Base-by-base conservation (phyloP, 2,329 filamentous ascomycete genomes). In the Cryphonectria naterciae region DNA sequence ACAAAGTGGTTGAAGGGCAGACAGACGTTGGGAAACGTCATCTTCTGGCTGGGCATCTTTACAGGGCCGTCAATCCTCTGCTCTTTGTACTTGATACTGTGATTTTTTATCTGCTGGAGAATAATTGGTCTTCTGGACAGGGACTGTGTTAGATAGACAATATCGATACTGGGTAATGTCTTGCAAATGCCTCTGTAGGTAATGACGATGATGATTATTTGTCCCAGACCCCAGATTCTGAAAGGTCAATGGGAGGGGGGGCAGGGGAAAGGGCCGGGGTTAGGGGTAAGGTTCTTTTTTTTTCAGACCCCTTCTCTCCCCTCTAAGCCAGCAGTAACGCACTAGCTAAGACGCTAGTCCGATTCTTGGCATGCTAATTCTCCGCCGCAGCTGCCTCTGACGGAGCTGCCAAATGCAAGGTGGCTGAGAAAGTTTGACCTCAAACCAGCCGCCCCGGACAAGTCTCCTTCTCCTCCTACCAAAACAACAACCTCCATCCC, bases 41-140 rank as follows among this genome's bases (percentile, higher is more conserved):
- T 93, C 3, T 95, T 95, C 76, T 95, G 93, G 93, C 77, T 92
- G 56, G 92, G 92, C 0, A 86, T 95, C n/a, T 92, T 93, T 71
- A 91, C 91, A 2, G 92, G 91, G 0, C 92, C 92, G 1, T 93
- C 91, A 79, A 78, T 93, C 54, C 77, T 90, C 35, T 89, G 87
- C 75, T 89, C 87, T 70, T 76, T 90, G 67, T 90, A 90, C 74
- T 76, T 90, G 69, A 86, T 90, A 58, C 77, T 90, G 41, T 90
- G 35, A 35, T 35, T 4, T 4, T 7, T n/a, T 1, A 11, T 10
- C 22, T 46, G 43, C 35, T 39, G 4, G 15, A 32, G 17, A 32
- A 7, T 17, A 32, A 2, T 32, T 32, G 32, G 32, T 15, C 25
- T 32, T 15, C 25, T 32, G 10, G 54, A 58, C 8, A n/a, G 54